Evolutionary conservation across 768 basidiomycete species (phyloP).

Genomic region (Termitomyces sp.): DNA sequence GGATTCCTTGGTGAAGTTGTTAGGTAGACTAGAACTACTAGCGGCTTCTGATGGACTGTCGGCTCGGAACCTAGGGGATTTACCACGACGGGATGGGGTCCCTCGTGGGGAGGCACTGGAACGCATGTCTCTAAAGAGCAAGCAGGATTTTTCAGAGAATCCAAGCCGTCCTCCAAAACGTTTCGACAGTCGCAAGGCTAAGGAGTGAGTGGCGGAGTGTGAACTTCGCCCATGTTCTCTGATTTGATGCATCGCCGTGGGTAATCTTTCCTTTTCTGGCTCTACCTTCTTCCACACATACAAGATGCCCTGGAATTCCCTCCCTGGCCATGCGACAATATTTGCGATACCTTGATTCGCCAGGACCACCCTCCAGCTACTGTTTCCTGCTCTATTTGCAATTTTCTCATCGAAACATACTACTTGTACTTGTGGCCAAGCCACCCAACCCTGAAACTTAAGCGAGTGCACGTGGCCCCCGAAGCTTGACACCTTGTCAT

Average conservation of each 20-base stretch:
- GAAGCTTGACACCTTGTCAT: neutral
- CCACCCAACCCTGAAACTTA: conserved; percentile 10
- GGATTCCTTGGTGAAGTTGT: conserved; percentile 47
- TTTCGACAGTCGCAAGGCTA: conserved; percentile 35
- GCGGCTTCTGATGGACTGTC: conserved; percentile 39
- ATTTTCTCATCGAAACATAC: conserved; percentile 4
- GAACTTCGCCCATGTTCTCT: conserved; percentile 35
- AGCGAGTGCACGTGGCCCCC: conserved; percentile 11
- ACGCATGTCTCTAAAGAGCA: conserved; percentile 32
- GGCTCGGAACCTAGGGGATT: conserved; percentile 51
- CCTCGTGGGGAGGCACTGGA: conserved; percentile 47
- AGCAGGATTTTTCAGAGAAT: conserved; percentile 28
- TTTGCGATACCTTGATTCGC: neutral
- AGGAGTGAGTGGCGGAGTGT: conserved; percentile 43
- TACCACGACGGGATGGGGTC: conserved; percentile 57
- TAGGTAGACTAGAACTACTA: conserved; percentile 35
- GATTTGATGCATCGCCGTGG: conserved; percentile 43
- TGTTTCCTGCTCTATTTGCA: neutral
- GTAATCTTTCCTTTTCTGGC: conserved; percentile 32
- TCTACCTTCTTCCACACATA: conserved; percentile 12
- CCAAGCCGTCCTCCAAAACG: conserved; percentile 30
- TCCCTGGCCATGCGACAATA: neutral
- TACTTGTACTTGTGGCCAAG: neutral
- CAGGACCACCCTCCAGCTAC: neutral
- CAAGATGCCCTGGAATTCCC: conserved; percentile 15